Base-by-base conservation (phyloP, 2,329 filamentous ascomycete genomes). In the Talaromyces sp. region DNA sequence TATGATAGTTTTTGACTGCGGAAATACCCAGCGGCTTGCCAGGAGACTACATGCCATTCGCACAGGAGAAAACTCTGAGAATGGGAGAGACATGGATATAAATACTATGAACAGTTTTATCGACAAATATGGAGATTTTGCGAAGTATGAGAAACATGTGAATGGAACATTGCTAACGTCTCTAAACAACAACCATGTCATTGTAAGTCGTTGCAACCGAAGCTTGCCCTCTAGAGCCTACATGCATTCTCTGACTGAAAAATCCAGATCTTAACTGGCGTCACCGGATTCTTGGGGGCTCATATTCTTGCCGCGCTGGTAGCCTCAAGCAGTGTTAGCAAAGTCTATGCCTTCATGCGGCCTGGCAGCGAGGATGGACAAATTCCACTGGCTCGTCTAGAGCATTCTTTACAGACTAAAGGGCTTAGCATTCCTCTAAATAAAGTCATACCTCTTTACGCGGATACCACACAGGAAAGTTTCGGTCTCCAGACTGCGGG, bases 81-180 rank as follows among this genome's bases (percentile, higher is more conserved):
- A 44, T 3, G 63, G 71, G 30, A 66, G 68, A 44, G 64, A 68
- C 16, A 31, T 56, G 42, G 56, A 70, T 57, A 57, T 75, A 51
- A 16, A 55, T 55, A 55, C 53, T 16, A 83, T 81, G 79, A 66
- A 74, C 30, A 68, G 73, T 2, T 68, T 85, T 55, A 79, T 84
- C 14, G 68, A 78, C 6, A 73, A 80, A 59, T 82, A 82, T 62
- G 76, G 80, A 14, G 65, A 67, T 2, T 83, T 83, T 64, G 62
- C 69, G n/a, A 52, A 55, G 34, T 69, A 55, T 28, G 9, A 55
- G 53, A 55, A 23, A 55, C 12, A 23, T 33, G 53, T 36, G 53
- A 55, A 72, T 33, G 61, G 56, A 1, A 66, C 68, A 0, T 65
- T 70, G 34, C 59, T 65, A 8, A 68, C 70, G 8, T 55, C 60